phyloP scores from a whole-genome alignment of 179 eudicot species.

The Spergularia azorica region DNA sequence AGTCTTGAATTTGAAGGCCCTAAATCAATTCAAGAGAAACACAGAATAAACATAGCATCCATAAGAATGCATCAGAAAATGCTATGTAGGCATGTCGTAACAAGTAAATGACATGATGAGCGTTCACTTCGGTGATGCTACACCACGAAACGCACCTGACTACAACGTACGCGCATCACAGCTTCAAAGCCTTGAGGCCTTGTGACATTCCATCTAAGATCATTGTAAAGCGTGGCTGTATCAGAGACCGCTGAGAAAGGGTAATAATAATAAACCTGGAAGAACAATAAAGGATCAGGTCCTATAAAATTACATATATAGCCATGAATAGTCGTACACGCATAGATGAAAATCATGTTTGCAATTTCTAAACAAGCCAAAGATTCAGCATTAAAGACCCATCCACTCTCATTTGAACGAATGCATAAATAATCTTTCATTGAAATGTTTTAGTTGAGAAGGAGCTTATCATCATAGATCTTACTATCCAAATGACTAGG shows the following conservation, averaged over 20 bases:
- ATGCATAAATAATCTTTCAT: no score
- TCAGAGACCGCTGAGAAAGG: constrained; percentile 89
- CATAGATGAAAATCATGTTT: neutral
- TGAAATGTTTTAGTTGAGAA: no score
- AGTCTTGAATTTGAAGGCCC: constrained; percentile 97
- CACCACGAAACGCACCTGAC: constrained; percentile 57
- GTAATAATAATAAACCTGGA: constrained; percentile 78
- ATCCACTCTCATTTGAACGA: no score
- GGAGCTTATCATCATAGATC: no score
- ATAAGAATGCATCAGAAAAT: constrained; percentile 1
- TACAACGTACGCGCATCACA: constrained; percentile 93
- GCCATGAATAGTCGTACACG: neutral
- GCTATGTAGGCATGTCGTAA: neutral
- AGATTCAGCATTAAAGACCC: neutral
- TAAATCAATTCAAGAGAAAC: constrained; percentile 24
- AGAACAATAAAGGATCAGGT: constrained; percentile 2
- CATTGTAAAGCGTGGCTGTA: constrained; percentile 88
- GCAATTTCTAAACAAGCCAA: neutral
- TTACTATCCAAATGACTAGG: no score
- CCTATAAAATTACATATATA: neutral
- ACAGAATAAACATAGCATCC: neutral
- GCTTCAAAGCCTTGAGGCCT: constrained; percentile 98
- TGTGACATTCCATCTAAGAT: constrained; percentile 90
- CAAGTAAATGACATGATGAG: neutral
- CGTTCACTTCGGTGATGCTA: neutral